Conservation (phyloP, 306 rosid species). For the Vigna unguiculata region DNA sequence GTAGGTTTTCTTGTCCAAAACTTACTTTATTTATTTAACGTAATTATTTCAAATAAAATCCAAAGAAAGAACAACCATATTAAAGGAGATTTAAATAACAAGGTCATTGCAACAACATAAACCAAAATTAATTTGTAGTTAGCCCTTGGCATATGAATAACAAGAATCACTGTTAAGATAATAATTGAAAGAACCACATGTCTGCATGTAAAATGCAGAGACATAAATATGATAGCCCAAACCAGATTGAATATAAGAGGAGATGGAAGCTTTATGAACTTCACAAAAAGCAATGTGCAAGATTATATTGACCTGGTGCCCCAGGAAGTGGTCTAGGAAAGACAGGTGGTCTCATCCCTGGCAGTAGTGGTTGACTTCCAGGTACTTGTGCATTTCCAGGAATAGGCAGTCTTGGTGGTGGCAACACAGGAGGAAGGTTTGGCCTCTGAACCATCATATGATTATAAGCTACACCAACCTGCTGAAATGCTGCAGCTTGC, state of each 20-base stretch:
- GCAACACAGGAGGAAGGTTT: conserved; percentile 74
- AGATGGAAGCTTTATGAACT: conserved; percentile 6
- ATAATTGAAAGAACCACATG: not conserved
- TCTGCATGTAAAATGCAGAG: conserved; percentile 12
- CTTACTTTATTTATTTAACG: conserved; percentile 1
- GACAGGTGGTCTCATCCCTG: conserved; percentile 86
- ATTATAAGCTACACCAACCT: conserved; percentile 90
- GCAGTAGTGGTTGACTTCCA: conserved; percentile 68
- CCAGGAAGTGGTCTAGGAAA: conserved; percentile 84
- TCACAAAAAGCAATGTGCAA: not conserved
- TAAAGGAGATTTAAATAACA: conserved; percentile 1
- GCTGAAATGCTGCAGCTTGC: conserved; percentile 87
- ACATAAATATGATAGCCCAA: conserved; percentile 11
- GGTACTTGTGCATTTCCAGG: conserved; percentile 60
- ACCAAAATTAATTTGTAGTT: not conserved
- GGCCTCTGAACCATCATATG: conserved; percentile 80
- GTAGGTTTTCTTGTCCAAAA: not conserved
- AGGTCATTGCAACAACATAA: conserved; percentile 1
- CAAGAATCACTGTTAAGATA: not conserved
- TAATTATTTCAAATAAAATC: not conserved
- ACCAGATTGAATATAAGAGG: conserved; percentile 2
- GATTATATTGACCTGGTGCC: conserved; percentile 67
- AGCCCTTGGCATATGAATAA: conserved; percentile 15
- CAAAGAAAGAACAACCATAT: not conserved
- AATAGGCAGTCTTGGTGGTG: conserved; percentile 71